Base-by-base conservation (phyloP, 441 rosid species). In the Adansonia gregorii region DNA sequence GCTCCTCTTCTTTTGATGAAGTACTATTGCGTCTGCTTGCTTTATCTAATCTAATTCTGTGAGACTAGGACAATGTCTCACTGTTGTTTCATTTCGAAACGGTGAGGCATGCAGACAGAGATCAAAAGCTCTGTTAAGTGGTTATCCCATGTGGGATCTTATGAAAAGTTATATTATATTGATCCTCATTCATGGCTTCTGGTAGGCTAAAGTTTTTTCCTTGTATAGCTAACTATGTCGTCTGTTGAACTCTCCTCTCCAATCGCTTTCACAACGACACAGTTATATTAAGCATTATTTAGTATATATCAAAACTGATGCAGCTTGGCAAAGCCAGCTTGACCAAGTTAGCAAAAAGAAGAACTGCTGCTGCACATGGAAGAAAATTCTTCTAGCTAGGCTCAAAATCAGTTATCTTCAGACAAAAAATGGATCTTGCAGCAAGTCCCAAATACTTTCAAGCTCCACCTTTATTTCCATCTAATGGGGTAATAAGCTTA, bases 381-480 rank as follows among this genome's bases (percentile, higher is more conserved):
- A 4, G 9, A 65, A 45, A 41, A 64, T 45, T 75, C 64, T 76
- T 69, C 77, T 15, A n/a, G 51, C 65, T 7, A 54, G 22, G 65
- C 15, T 41, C 60, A 39, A n/a, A 41, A 73, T 72, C 63, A 72
- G 54, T 48, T 17, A 0, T 65, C 60, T 70, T 45, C 59, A 17
- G 41, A 54, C 75, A n/a, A 70, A 82, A 15, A 78, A 93, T 92
- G 97, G 93, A 94, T 84, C 86, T 83, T 81, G 54, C 90, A 10
- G 54, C 90, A 10, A 84, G 82, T 79, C 84, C 89, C 54, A 86
- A 87, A 45, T 91, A 79, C 76, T 85, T 88, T 76, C 91, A 85
- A 67, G 68, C 90, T 67, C 85, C 85, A 51, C 67, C 82, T 56
- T n/a, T 86, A 65, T 89, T 88, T 83, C 76, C 85, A 58, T 85